Conservation (phyloP, 2,329 filamentous ascomycete species). For the Cladosporium sp. region DNA sequence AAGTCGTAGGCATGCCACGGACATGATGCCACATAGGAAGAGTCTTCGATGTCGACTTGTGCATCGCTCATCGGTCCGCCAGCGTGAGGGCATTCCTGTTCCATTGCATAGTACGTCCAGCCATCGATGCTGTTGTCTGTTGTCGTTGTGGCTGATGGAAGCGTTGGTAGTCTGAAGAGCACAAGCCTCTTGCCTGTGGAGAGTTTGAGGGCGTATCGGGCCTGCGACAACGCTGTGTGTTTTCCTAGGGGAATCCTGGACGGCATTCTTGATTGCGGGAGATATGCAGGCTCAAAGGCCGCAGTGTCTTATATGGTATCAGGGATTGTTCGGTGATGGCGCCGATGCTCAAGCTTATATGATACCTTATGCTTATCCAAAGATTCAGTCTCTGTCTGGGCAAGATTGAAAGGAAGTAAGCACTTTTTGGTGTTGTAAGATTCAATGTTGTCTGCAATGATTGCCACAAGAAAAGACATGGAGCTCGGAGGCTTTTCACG, state of each 20-base stretch:
- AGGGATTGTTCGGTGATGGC: not conserved
- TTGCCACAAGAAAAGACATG: no score
- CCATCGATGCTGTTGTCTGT: conserved; percentile 12
- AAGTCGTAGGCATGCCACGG: conserved; percentile 18
- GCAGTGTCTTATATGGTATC: not conserved
- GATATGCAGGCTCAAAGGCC: not conserved
- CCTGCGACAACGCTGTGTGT: conserved; percentile 3
- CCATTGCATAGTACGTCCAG: conserved; percentile 18
- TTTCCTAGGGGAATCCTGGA: conserved; percentile 5
- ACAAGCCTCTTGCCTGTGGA: conserved; percentile 14
- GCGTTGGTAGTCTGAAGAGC: conserved; percentile 14
- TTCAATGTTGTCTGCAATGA: no score
- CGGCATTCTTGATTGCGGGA: not conserved
- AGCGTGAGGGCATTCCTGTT: conserved; percentile 15
- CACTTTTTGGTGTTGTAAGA: no score
- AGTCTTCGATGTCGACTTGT: conserved; percentile 17
- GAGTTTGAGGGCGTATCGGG: conserved; percentile 13
- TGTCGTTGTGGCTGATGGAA: not conserved
- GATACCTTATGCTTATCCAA: no score
- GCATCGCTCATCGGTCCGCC: conserved; percentile 16
- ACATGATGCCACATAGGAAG: conserved; percentile 16
- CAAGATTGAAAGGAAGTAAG: no score
- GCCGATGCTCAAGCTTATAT: no score
- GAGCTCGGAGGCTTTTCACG: not conserved
- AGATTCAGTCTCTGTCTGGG: no score